phyloP scores from a whole-genome alignment of 306 rosid genomes.

The Glycine latifolia region DNA sequence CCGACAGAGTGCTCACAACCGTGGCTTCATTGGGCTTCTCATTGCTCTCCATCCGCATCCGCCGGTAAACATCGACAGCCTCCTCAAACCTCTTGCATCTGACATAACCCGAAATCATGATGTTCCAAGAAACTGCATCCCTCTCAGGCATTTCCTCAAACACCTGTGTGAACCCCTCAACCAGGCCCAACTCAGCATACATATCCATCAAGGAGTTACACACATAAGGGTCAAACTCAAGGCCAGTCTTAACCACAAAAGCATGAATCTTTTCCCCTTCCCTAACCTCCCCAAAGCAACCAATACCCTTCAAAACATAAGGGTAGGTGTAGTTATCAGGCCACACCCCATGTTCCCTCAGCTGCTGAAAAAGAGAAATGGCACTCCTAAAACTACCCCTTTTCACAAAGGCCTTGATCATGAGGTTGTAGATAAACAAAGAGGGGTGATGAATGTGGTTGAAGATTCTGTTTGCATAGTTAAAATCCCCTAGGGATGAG shows the following conservation, averaged over 20 bases:
- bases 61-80: slow-evolving; percentile 54
- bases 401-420: slow-evolving; percentile 62
- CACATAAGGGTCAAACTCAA: slow-evolving; percentile 68
- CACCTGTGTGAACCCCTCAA: slow-evolving; percentile 41
- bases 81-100: slow-evolving; percentile 62
- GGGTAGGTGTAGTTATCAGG: slow-evolving; percentile 85
- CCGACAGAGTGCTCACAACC: slow-evolving; percentile 69
- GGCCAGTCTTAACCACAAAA: slow-evolving; percentile 61
- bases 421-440: slow-evolving; percentile 63
- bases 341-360: slow-evolving; percentile 58
- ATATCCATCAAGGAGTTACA: slow-evolving; percentile 77
- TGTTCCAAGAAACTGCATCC: slow-evolving; percentile 76
- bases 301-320: slow-evolving; percentile 70
- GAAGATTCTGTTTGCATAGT: slow-evolving; percentile 59
- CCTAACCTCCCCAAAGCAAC: slow-evolving; percentile 53
- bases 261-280: slow-evolving; percentile 73
- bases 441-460: slow-evolving; percentile 50
- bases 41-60: slow-evolving; percentile 58
- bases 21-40: slow-evolving; percentile 69
- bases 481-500: slow-evolving; percentile 56
- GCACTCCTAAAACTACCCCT: slow-evolving; percentile 51
- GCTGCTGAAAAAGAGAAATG: slow-evolving; percentile 53
- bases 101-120: slow-evolving; percentile 65
- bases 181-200: slow-evolving; percentile 63
- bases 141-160: slow-evolving; percentile 68